A percentile compares a stretch with the other conserved stretches of the same genome.
phyloP scores from a whole-genome alignment of 2,329 filamentous ascomycete genomes.

The Plectosphaerella cucumerina region DNA sequence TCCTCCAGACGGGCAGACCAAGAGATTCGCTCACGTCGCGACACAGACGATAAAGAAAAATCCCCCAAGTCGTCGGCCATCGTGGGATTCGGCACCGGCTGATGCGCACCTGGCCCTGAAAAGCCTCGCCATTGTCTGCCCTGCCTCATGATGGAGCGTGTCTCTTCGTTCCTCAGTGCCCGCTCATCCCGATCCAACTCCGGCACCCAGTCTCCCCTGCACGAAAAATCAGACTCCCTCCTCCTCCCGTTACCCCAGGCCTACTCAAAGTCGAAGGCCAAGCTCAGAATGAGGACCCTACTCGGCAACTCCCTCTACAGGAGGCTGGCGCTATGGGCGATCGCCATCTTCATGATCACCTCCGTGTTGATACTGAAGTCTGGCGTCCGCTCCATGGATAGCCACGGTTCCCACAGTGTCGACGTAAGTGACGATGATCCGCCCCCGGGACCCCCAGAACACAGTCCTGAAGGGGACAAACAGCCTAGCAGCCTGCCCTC shows the following conservation, averaged over 20 bases:
- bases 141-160: constrained; percentile 11
- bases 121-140: too few relatives aligned
- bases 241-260: background rate
- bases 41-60: too few relatives aligned
- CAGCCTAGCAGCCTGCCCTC: constrained; percentile 27
- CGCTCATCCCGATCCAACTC: constrained; percentile 14
- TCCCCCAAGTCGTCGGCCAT: too few relatives aligned
- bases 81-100: too few relatives aligned
- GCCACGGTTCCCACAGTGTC: background rate
- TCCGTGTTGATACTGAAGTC: constrained; percentile 34
- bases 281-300: constrained; percentile 37
- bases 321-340: constrained; percentile 46
- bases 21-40: too few relatives aligned
- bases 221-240: background rate
- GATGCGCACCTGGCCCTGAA: too few relatives aligned
- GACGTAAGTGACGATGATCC: too few relatives aligned
- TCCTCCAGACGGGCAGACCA: too few relatives aligned
- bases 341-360: constrained; percentile 36
- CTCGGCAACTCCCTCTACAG: constrained; percentile 50
- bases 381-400: constrained; percentile 10
- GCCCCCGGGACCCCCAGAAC: too few relatives aligned
- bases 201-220: background rate
- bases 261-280: constrained; percentile 28
- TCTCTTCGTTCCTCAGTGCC: constrained; percentile 13
- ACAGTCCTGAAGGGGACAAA: constrained; percentile 17